A percentile compares a stretch with the other conserved stretches of the same genome.
These are phyloP conservation scores for Coemansia reversa DNA, from an alignment of 192 early-diverging fungal species.

Conservation along the genomic window DNA sequence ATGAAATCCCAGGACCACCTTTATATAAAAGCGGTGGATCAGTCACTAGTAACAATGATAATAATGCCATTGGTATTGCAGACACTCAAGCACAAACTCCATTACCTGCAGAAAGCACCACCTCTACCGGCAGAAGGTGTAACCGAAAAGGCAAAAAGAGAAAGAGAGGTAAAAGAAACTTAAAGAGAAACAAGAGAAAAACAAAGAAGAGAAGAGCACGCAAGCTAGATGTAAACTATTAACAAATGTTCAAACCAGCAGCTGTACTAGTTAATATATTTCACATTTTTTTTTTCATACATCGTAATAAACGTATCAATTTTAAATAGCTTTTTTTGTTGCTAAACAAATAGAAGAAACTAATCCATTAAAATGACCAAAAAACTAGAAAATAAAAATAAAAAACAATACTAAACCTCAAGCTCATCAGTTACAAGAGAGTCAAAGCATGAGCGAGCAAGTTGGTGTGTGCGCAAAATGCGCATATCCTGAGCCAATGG, in stretches of 20 bases:
- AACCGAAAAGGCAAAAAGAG: neutral
- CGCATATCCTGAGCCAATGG: slow-evolving; percentile 44
- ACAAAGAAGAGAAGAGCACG: too few relatives aligned
- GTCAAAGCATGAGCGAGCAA: slow-evolving; percentile 50
- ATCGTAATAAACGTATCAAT: neutral
- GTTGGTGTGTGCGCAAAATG: slow-evolving; percentile 37
- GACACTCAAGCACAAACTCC: neutral
- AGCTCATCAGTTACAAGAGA: slow-evolving; percentile 31
- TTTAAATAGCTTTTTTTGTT: too few relatives aligned
- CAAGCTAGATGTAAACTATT: too few relatives aligned
- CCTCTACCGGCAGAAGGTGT: slow-evolving; percentile 1
- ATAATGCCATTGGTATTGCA: neutral
- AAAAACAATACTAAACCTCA: slow-evolving; percentile 3
- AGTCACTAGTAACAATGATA: neutral
- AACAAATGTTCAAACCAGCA: too few relatives aligned
- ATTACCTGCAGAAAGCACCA: neutral
- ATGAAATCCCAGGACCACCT: slow-evolving; percentile 19
- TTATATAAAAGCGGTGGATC: neutral
- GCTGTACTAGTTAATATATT: neutral
- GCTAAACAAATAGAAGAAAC: neutral
- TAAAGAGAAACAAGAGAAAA: too few relatives aligned
- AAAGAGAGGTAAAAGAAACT: too few relatives aligned
- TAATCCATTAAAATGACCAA: slow-evolving; percentile 2
- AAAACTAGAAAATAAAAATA: neutral
- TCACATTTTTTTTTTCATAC: neutral